Evolutionary conservation across 306 rosid genomes (phyloP).

Genomic region (Sicyos baderoa): DNA sequence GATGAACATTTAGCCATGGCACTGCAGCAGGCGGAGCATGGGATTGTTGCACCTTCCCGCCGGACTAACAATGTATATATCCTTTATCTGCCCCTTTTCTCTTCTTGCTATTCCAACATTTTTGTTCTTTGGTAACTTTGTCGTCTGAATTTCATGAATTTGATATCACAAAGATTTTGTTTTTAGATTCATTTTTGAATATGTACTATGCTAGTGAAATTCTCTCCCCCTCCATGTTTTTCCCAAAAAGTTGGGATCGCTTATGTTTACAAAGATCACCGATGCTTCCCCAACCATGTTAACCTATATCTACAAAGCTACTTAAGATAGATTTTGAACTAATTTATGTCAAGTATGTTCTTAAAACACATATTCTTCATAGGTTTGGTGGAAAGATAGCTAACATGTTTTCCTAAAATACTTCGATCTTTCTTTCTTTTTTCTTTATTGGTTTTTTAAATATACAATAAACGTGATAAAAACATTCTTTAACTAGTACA

Average conservation of each 20-base stretch:
- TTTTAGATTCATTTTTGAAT: not conserved
- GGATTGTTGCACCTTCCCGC: constrained; percentile 27
- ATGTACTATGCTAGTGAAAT: not conserved
- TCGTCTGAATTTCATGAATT: too few species aligned
- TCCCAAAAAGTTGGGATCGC: too few species aligned
- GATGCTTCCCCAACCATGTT: too few species aligned
- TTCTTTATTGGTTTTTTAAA: not conserved
- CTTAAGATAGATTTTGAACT: too few species aligned
- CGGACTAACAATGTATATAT: constrained; percentile 27
- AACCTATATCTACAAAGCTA: too few species aligned
- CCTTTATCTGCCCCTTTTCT: constrained; percentile 28
- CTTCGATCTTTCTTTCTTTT: not conserved
- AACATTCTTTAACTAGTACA: not conserved
- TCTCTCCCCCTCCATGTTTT: too few species aligned
- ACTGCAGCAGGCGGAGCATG: constrained; percentile 43
- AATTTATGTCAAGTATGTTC: not conserved
- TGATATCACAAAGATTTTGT: too few species aligned
- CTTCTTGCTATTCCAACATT: constrained; percentile 15
- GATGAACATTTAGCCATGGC: constrained; percentile 72
- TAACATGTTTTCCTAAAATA: not conserved
- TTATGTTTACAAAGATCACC: too few species aligned
- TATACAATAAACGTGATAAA: not conserved
- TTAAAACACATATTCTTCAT: not conserved
- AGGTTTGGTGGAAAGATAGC: not conserved
- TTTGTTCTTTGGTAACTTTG: too few species aligned